A percentile compares a stretch with the other conserved stretches of the same genome.
phyloP scores from a whole-genome alignment of 2,329 filamentous ascomycete species.

The Hymenoscyphus salicellus region DNA sequence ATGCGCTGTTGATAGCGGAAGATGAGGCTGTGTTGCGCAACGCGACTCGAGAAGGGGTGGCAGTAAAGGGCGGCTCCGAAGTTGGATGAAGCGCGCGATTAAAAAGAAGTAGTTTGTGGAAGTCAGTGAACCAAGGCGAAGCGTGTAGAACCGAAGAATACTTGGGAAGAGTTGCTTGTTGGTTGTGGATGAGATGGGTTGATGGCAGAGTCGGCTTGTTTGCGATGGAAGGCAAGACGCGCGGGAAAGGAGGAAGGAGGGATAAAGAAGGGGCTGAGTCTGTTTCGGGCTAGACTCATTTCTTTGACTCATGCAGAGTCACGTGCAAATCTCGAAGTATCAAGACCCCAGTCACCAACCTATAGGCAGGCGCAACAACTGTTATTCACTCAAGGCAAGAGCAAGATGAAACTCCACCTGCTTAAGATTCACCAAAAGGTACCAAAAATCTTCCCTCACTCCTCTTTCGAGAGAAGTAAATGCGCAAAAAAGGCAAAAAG shows the following conservation, averaged over 20 bases:
- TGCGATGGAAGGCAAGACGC: conserved; percentile 5
- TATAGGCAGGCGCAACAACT: no score
- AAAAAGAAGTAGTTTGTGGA: conserved; percentile 7
- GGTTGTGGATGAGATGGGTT: conserved; percentile 13
- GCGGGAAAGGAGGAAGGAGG: background rate
- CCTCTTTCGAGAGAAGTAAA: no score
- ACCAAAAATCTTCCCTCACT: no score
- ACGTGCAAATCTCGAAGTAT: background rate
- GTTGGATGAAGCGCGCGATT: conserved; percentile 29
- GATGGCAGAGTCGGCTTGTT: conserved; percentile 6
- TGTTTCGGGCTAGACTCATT: background rate
- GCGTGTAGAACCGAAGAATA: conserved; percentile 23
- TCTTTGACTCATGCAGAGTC: conserved; percentile 4
- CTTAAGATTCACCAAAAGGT: no score
- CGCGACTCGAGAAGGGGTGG: conserved; percentile 28
- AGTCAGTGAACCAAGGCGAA: conserved; percentile 14
- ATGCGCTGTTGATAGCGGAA: conserved; percentile 25
- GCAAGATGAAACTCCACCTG: no score
- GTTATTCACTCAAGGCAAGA: no score
- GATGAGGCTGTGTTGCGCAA: conserved; percentile 28
- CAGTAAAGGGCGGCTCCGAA: conserved; percentile 29
- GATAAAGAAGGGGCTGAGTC: conserved; percentile 5
- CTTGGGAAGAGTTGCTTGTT: conserved; percentile 10
- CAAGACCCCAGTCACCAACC: no score
- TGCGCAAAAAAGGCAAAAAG: background rate